A percentile compares a stretch with the other conserved stretches of the same genome.
These are phyloP conservation scores for Anisogramma anomala DNA, from an alignment of 2,329 filamentous ascomycete genomes.

Conservation along the genomic window DNA sequence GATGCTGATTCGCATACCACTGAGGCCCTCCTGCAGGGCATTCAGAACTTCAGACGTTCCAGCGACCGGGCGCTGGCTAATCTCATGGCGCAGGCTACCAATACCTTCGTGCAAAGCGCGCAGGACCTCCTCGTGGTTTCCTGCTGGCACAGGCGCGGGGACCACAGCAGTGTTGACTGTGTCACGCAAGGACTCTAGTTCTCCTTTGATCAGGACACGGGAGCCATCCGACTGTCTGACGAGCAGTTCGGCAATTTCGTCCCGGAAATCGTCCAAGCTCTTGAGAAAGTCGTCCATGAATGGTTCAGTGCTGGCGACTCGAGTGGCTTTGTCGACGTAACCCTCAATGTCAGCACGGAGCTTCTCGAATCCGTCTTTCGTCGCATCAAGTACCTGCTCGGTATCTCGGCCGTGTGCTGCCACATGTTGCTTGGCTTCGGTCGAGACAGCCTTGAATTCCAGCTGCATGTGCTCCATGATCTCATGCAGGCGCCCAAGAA, in stretches of 20 bases:
- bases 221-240: constrained; percentile 35
- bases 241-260: constrained; percentile 55
- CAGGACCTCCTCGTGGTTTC: constrained; percentile 53
- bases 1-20: constrained; percentile 63
- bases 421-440: constrained; percentile 65
- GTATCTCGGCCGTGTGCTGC: constrained; percentile 70
- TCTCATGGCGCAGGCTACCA: constrained; percentile 62
- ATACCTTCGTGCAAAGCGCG: constrained; percentile 61
- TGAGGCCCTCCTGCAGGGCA: constrained; percentile 77
- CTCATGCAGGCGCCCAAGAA: constrained; percentile 49
- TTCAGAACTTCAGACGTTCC: constrained; percentile 84
- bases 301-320: constrained; percentile 62
- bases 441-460: constrained; percentile 48
- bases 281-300: constrained; percentile 57
- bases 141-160: constrained; percentile 37
- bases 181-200: constrained; percentile 72
- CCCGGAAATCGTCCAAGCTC: constrained; percentile 54
- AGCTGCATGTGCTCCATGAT: constrained; percentile 49
- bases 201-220: constrained; percentile 63
- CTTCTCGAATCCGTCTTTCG: constrained; percentile 76
- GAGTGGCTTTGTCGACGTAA: constrained; percentile 64
- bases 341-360: constrained; percentile 69
- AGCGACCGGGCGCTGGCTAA: constrained; percentile 50
- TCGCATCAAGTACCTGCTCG: constrained; percentile 77
- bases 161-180: constrained; percentile 61